A percentile compares a stretch with the other conserved stretches of the same genome.
Conservation (phyloP, 768 basidiomycete genomes). For the Collybia sordida region DNA sequence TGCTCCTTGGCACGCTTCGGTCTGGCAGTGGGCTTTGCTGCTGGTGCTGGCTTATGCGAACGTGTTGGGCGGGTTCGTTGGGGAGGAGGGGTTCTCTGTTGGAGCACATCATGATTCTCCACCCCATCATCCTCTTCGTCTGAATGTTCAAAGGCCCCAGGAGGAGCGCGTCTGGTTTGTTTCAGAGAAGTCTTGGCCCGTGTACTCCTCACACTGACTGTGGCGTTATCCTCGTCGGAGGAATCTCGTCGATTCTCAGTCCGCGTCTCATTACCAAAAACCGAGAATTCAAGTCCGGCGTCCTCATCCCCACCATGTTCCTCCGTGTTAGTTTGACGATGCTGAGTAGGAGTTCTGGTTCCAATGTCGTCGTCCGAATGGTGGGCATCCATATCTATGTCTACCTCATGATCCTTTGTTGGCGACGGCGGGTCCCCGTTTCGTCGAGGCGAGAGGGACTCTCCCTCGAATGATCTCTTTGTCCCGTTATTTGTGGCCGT, state of each 20-base stretch:
- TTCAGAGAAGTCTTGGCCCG: not conserved
- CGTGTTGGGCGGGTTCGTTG: not conserved
- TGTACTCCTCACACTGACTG: constrained; percentile 12
- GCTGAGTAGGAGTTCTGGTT: too few relatives aligned
- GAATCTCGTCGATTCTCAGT: constrained; percentile 7
- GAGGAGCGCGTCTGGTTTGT: constrained; percentile 30
- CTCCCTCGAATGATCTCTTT: constrained; percentile 30
- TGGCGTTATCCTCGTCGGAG: constrained; percentile 9
- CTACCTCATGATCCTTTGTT: constrained; percentile 1
- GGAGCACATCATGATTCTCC: constrained; percentile 28
- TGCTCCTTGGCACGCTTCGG: constrained; percentile 1
- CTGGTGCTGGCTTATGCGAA: not conserved
- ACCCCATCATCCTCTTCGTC: constrained; percentile 38
- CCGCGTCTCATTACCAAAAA: constrained; percentile 19
- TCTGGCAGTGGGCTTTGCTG: not conserved
- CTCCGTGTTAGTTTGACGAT: constrained; percentile 2
- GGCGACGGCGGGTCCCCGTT: too few relatives aligned
- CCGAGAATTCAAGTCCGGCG: constrained; percentile 17
- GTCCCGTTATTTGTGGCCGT: constrained; percentile 25
- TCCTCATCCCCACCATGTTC: constrained; percentile 15
- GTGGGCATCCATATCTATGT: constrained; percentile 17
- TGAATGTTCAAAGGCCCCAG: constrained; percentile 41
- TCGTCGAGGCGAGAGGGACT: not conserved
- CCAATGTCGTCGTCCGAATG: constrained; percentile 3
- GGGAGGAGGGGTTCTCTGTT: constrained; percentile 6